These are phyloP conservation scores for Schizosaccharomyces octosporus DNA, from an alignment of 805 yeast genomes.

Conservation along the genomic window DNA sequence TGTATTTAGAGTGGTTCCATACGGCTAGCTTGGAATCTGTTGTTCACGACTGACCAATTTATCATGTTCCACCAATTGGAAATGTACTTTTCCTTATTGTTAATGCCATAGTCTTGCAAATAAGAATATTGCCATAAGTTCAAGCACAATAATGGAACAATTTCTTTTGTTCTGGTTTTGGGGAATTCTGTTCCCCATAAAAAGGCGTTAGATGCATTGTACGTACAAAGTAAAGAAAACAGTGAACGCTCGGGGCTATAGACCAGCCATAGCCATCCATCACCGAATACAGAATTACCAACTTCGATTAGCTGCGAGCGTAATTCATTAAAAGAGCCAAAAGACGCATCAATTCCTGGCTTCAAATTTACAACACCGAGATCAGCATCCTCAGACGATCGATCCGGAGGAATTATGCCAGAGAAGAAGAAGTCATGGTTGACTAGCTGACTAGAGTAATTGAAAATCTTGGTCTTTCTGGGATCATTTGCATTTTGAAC, in stretches of 20 bases:
- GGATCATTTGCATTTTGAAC: constrained; percentile 39
- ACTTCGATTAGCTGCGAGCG: constrained; percentile 43
- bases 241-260: constrained; percentile 24
- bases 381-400: background rate
- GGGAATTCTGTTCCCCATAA: constrained; percentile 7
- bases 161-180: constrained; percentile 3
- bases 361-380: background rate
- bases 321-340: constrained; percentile 59
- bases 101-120: constrained; percentile 56
- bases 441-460: constrained; percentile 72
- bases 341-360: constrained; percentile 23
- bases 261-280: constrained; percentile 76
- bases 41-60: constrained; percentile 35
- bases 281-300: constrained; percentile 54
- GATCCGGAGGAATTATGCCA: constrained; percentile 6
- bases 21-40: background rate
- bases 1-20: background rate
- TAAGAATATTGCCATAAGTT: constrained; percentile 84
- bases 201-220: constrained; percentile 70
- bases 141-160: constrained; percentile 48
- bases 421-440: constrained; percentile 68
- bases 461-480: constrained; percentile 46
- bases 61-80: constrained; percentile 52
- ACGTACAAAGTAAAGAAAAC: constrained; percentile 53
- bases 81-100: constrained; percentile 46